Conservation (phyloP, 2,329 filamentous ascomycete species). For the Colletotrichum shisoi region DNA sequence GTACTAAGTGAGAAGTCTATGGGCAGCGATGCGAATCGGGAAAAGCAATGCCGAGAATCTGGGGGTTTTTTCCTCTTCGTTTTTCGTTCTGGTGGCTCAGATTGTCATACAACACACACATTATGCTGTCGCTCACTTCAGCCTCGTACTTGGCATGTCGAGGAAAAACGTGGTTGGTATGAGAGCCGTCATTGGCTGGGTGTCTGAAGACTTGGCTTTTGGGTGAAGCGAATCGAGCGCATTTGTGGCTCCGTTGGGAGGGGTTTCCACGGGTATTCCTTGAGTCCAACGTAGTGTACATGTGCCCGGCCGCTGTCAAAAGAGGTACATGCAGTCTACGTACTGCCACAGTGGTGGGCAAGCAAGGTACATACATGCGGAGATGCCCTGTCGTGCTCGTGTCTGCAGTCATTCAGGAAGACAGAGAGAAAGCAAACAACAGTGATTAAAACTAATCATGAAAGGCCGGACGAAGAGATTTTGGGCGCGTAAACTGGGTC, state of each 20-base stretch:
- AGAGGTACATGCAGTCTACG: neutral
- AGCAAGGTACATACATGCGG: neutral
- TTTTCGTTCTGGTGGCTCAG: neutral
- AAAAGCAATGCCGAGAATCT: neutral
- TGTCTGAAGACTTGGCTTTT: constrained; percentile 36
- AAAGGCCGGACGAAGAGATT: constrained; percentile 1
- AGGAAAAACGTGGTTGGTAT: constrained; percentile 42
- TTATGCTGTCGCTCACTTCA: constrained; percentile 36
- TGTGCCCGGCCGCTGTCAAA: constrained; percentile 1
- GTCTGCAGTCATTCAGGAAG: neutral
- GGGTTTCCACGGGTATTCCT: constrained; percentile 30
- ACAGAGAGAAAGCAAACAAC: too few relatives aligned
- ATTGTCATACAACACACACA: neutral
- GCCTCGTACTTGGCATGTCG: constrained; percentile 43
- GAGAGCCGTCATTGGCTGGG: constrained; percentile 39
- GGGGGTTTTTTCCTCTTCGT: neutral
- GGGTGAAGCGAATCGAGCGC: constrained; percentile 13
- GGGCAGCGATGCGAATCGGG: neutral
- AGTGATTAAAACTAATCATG: too few relatives aligned
- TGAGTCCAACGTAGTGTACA: constrained; percentile 26
- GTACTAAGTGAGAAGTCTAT: neutral
- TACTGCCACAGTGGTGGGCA: too few relatives aligned
- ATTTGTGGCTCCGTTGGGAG: neutral
- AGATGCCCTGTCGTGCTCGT: constrained; percentile 4
- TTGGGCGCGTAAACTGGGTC: neutral